Conservation (phyloP, 345 rosid species). For the Lepidium sativum region DNA sequence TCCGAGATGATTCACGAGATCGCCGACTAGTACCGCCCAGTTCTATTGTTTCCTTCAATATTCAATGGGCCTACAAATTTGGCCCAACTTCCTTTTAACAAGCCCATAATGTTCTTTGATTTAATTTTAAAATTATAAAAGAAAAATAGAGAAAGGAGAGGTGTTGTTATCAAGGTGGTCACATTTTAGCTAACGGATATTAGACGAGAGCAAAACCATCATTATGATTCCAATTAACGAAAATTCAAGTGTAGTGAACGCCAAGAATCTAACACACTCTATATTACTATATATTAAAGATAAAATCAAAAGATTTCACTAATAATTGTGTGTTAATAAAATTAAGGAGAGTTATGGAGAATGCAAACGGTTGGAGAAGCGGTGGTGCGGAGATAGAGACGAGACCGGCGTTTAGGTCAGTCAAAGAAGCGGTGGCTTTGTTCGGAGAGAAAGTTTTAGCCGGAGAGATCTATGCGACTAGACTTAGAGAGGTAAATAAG, state of each 20-base stretch:
- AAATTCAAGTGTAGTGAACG: constrained; percentile 29
- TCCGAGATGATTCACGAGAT: constrained; percentile 1
- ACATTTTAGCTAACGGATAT: constrained; percentile 4
- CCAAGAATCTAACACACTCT: constrained; percentile 16
- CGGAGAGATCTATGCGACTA: constrained; percentile 41
- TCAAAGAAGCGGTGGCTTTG: constrained; percentile 69
- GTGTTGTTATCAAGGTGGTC: constrained; percentile 16
- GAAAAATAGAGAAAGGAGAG: background rate
- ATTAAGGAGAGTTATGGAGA: constrained; percentile 15
- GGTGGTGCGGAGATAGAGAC: constrained; percentile 66
- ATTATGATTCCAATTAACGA: constrained; percentile 5
- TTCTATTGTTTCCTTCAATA: background rate
- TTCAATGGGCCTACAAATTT: background rate
- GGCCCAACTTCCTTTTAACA: background rate
- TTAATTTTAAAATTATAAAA: background rate
- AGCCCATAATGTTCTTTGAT: background rate
- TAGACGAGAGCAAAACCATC: constrained; percentile 6
- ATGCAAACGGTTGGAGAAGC: constrained; percentile 6
- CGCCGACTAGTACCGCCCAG: constrained; percentile 6
- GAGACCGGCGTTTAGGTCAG: constrained; percentile 59
- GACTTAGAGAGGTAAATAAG: constrained; percentile 40
- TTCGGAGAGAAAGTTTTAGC: constrained; percentile 67
- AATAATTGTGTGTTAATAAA: background rate
- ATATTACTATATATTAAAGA: background rate
- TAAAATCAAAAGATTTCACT: background rate